Base-by-base conservation (phyloP, 2,329 filamentous ascomycete genomes). In the Alternaria consortialis region DNA sequence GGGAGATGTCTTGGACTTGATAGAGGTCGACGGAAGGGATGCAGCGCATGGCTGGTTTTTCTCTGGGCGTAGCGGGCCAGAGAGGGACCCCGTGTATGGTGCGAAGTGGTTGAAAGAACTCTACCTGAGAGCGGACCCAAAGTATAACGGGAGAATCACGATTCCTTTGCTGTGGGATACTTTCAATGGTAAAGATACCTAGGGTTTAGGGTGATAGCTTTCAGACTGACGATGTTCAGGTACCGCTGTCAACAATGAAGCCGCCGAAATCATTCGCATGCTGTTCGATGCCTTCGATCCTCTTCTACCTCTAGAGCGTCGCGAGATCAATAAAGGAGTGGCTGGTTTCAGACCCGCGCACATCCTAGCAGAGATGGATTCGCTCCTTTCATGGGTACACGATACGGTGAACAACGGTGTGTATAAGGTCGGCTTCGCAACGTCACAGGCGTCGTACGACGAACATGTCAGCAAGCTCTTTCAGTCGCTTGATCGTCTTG, bases 401-500 rank as follows among this genome's bases (percentile, higher is more conserved):
- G 87, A 82, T 48, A 75, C 73, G 2, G 79, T 86, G 58, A 86
- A 86, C 70, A 85, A 87, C 59, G 84, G 84, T 0, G 82, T 86
- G 5, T 87, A 84, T 70, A 84, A 84, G 69, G 79, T 88, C 60
- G 94, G 94, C 36, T 97, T 97, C 74, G 93, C 94, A 29, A 94
- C 89, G 4, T 91, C 90, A 1, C 90, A 94, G 79, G 86, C 88
- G 66, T 92, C 92, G 1, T 97, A 97, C 78, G 90, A 94, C 72
- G 85, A 86, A 62, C 90, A 91, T 71, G 88, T 97, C 3, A 75
- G 75, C 3, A 82, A 84, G 0, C 86, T 97, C 9, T 97, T 97
- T 77, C 84, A 86, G 57, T 89, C 89, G 0, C 87, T 97, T 8
- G 92, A 97, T 79, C 84, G 86, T 32, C 87, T 90, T 4, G 94